Evolutionary conservation across 805 yeast genomes (phyloP).

Genomic region (Candida dendrica): DNA sequence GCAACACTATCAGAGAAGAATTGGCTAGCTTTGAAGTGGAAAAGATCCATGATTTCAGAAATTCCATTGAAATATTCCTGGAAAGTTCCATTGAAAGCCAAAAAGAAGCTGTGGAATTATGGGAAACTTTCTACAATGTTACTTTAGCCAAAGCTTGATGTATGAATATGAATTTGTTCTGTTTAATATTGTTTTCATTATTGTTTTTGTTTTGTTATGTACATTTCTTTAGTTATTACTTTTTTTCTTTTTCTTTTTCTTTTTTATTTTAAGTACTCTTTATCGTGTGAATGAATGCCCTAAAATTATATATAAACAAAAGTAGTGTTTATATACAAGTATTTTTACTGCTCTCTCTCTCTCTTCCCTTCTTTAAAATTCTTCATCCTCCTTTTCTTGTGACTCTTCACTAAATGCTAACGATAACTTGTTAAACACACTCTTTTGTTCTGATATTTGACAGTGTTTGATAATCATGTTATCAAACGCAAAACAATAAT

Average conservation of each 20-base stretch:
- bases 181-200: not conserved
- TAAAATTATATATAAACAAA: too few species aligned
- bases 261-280: too few species aligned
- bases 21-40: slow-evolving; percentile 62
- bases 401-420: slow-evolving; percentile 24
- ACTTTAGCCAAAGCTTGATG: slow-evolving; percentile 15
- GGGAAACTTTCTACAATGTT: slow-evolving; percentile 81
- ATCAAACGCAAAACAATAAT: slow-evolving; percentile 55
- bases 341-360: too few species aligned
- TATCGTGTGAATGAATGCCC: too few species aligned
- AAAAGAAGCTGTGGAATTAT: slow-evolving; percentile 81
- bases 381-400: slow-evolving; percentile 17
- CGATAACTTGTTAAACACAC: slow-evolving; percentile 21
- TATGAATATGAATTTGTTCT: too few species aligned
- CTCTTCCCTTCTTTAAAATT: too few species aligned
- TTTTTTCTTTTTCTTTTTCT: too few species aligned
- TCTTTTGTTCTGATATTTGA: slow-evolving; percentile 33
- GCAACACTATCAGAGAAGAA: slow-evolving; percentile 61
- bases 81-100: slow-evolving; percentile 90
- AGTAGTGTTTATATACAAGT: too few species aligned
- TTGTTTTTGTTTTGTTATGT: slow-evolving; percentile 1
- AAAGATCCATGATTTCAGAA: slow-evolving; percentile 76
- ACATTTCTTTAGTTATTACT: slow-evolving; percentile 2
- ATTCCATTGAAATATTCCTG: slow-evolving; percentile 81
- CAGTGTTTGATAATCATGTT: slow-evolving; percentile 47